Evolutionary conservation across 129 eudicot genomes (phyloP).

Genomic region (sunflower (Helianthus annuus)): DNA sequence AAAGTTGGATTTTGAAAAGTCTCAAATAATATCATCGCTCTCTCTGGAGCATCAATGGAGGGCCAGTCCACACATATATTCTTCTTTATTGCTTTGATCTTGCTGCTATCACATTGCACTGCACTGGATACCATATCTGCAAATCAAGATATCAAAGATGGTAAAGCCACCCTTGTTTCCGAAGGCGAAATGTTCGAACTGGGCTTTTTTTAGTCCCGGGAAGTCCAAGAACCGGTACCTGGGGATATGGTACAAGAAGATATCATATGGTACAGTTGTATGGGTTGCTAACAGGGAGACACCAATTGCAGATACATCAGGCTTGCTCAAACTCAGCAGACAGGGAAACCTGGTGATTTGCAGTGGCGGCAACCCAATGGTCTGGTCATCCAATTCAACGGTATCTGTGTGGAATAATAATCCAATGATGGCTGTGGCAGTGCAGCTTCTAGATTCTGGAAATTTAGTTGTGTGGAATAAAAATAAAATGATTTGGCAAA

Average conservation of each 20-base stretch:
- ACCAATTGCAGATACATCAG: slow-evolving; percentile 20
- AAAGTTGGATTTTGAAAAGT: too few species aligned
- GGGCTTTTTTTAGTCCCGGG: slow-evolving; percentile 28
- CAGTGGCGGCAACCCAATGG: background rate
- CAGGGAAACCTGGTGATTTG: slow-evolving; percentile 1
- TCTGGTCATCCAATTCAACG: slow-evolving; percentile 24
- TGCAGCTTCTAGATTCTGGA: slow-evolving; percentile 35
- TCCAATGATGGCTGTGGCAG: slow-evolving; percentile 8
- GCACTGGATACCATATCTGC: slow-evolving; percentile 4
- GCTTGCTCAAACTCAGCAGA: slow-evolving; percentile 2
- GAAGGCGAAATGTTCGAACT: slow-evolving; percentile 13
- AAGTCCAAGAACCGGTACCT: slow-evolving; percentile 21
- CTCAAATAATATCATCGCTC: too few species aligned
- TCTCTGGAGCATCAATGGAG: background rate
- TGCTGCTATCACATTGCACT: background rate
- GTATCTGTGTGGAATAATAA: background rate
- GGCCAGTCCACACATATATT: background rate
- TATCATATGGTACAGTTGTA: slow-evolving; percentile 20
- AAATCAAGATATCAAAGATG: slow-evolving; percentile 24
- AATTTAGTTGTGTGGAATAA: slow-evolving; percentile 34
- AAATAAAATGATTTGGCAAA: slow-evolving; percentile 40
- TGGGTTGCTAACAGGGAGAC: slow-evolving; percentile 34
- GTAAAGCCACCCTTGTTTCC: slow-evolving; percentile 26
- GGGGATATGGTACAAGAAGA: slow-evolving; percentile 38
- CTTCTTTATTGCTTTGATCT: slow-evolving; percentile 1